phyloP scores from a whole-genome alignment of 306 rosid genomes.

The Prunus dulcis region DNA sequence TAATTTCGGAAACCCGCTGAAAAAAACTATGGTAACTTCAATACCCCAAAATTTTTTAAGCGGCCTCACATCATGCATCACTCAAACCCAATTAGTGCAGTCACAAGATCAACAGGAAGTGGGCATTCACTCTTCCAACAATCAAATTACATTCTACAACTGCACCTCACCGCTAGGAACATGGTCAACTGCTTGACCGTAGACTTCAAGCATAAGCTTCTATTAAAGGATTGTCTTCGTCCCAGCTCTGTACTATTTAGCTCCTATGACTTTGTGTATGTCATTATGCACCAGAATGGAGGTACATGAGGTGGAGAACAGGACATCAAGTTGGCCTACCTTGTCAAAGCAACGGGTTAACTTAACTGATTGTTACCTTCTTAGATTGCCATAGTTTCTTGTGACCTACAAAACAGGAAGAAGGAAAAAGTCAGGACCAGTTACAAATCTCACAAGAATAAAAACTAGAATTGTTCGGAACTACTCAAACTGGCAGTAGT shows the following conservation, averaged over 20 bases:
- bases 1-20: no score
- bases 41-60: no score
- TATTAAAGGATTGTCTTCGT: not conserved
- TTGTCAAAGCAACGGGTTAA: slow-evolving; percentile 11
- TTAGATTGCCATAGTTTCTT: slow-evolving; percentile 86
- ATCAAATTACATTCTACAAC: not conserved
- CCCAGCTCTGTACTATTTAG: not conserved
- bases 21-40: no score
- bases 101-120: not conserved
- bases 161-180: not conserved
- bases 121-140: not conserved
- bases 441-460: not conserved
- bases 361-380: slow-evolving; percentile 44
- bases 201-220: not conserved
- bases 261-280: not conserved
- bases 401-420: slow-evolving; percentile 53
- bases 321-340: slow-evolving; percentile 6
- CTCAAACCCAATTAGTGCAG: not conserved
- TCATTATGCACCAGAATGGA: not conserved
- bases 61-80: not conserved
- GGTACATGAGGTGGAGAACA: not conserved
- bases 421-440: not conserved
- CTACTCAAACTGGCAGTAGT: no score
- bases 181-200: not conserved
- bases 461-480: not conserved